These are phyloP conservation scores for Zygosaccharomyces gambellarensis DNA, from an alignment of 805 yeast species.

Conservation along the genomic window DNA sequence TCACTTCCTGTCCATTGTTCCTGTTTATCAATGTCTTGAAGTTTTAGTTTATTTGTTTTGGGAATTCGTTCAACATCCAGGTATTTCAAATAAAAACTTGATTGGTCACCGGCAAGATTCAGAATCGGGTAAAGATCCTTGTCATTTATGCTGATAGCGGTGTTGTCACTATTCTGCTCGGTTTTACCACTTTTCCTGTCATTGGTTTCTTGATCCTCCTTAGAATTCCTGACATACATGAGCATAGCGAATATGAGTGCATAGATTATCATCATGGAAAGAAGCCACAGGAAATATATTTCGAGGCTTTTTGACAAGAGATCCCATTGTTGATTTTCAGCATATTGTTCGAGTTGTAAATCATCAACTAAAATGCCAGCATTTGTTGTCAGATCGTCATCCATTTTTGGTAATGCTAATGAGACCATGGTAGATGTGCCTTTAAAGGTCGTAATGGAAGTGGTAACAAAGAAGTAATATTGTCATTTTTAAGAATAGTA, in stretches of 20 bases:
- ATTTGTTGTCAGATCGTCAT: neutral
- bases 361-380: neutral
- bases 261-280: neutral
- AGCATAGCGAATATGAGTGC: neutral
- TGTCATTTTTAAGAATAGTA: neutral
- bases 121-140: conserved; percentile 6
- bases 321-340: conserved; percentile 1
- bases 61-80: conserved; percentile 35
- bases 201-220: neutral
- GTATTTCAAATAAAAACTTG: conserved; percentile 3
- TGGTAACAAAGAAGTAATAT: neutral
- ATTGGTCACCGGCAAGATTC: conserved; percentile 1
- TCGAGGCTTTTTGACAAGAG: conserved; percentile 1
- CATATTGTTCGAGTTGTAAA: neutral
- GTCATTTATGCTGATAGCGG: conserved; percentile 2
- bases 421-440: neutral
- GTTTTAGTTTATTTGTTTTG: conserved; percentile 55
- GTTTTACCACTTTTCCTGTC: neutral
- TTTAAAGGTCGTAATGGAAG: neutral
- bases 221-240: neutral
- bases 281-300: conserved; percentile 1
- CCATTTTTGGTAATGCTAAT: neutral
- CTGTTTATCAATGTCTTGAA: conserved; percentile 7
- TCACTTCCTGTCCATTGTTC: neutral
- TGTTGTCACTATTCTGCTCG: conserved; percentile 1